Evolutionary conservation across 2,329 filamentous ascomycete genomes (phyloP).

Genomic region (Talaromyces verruculosus): DNA sequence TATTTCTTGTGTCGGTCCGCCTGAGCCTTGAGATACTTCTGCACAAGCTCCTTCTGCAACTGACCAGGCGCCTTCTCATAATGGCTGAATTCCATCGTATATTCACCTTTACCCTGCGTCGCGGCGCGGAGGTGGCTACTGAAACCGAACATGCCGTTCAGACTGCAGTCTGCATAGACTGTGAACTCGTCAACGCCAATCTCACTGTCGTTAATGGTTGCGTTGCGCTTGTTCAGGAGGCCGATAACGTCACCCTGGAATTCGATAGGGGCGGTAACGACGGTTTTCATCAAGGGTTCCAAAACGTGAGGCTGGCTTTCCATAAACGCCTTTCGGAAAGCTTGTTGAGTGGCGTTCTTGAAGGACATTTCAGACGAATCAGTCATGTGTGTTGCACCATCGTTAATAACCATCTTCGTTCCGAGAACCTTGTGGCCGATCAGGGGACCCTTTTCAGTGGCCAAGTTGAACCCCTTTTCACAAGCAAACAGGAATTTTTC

Average conservation of each 20-base stretch:
- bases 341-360: slow-evolving; percentile 90
- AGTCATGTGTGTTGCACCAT: slow-evolving; percentile 94
- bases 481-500: slow-evolving; percentile 96
- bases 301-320: slow-evolving; percentile 79
- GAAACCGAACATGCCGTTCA: slow-evolving; percentile 99
- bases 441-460: slow-evolving; percentile 82
- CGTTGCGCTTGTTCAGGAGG: slow-evolving; percentile 93
- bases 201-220: slow-evolving; percentile 92
- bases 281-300: slow-evolving; percentile 97
- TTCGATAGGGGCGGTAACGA: slow-evolving; percentile 91
- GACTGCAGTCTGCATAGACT: slow-evolving; percentile 82
- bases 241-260: slow-evolving; percentile 97
- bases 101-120: slow-evolving; percentile 98
- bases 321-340: slow-evolving; percentile 90
- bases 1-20: slow-evolving; percentile 64
- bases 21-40: slow-evolving; percentile 67
- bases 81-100: slow-evolving; percentile 98
- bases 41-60: slow-evolving; percentile 75
- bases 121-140: slow-evolving; percentile 85
- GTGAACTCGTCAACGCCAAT: slow-evolving; percentile 93
- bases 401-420: slow-evolving; percentile 85
- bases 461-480: slow-evolving; percentile 85
- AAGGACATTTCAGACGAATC: slow-evolving; percentile 97
- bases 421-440: slow-evolving; percentile 92
- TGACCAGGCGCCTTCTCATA: slow-evolving; percentile 85